These are phyloP conservation scores for Carex parvula DNA, from an alignment of 176 grass and related monocot species.

Conservation along the genomic window DNA sequence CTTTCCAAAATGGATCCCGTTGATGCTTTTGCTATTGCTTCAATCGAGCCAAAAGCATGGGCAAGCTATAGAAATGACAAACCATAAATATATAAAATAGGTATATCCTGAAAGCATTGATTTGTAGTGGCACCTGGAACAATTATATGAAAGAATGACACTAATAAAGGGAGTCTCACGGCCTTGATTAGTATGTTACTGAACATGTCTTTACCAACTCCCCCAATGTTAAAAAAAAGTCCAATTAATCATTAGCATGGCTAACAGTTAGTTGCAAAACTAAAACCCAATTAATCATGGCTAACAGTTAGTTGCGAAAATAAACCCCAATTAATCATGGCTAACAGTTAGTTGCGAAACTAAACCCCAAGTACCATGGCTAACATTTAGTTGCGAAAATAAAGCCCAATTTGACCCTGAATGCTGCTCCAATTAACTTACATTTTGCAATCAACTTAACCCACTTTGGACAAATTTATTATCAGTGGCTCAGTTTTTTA, in stretches of 20 bases:
- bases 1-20: conserved; percentile 62
- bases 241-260: background rate
- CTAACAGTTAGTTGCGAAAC: background rate
- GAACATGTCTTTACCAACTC: background rate
- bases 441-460: background rate
- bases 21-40: conserved; percentile 74
- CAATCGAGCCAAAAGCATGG: conserved; percentile 76
- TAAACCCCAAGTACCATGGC: background rate
- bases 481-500: background rate
- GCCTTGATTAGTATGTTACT: background rate
- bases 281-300: no score
- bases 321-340: background rate
- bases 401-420: background rate
- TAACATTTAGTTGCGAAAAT: background rate
- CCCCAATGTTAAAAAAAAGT: background rate
- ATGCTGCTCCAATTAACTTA: background rate
- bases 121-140: background rate
- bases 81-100: background rate
- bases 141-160: background rate
- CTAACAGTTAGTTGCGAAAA: background rate
- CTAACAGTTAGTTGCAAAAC: background rate
- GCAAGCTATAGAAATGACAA: conserved; percentile 48
- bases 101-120: background rate
- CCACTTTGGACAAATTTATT: background rate
- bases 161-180: background rate